Conservation (phyloP, 2,329 filamentous ascomycete species). For the Celoporthe dispersa region DNA sequence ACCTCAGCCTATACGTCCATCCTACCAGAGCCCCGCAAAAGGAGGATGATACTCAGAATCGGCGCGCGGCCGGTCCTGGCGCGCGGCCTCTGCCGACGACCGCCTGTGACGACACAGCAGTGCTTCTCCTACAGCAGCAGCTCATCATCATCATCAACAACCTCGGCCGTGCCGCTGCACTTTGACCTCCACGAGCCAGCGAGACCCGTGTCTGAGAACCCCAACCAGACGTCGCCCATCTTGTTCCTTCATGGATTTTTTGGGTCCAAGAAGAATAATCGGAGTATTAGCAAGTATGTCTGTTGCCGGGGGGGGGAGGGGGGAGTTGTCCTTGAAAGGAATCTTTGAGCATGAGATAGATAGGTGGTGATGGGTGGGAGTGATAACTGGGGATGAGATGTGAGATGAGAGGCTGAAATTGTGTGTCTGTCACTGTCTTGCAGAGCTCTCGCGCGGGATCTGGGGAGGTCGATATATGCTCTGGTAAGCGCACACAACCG, state of each 20-base stretch:
- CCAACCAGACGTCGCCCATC: constrained; percentile 61
- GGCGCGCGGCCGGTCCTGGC: constrained; percentile 24
- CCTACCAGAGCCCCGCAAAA: neutral
- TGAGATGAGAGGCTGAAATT: constrained; percentile 5
- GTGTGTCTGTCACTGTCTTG: constrained; percentile 21
- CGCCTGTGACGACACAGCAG: constrained; percentile 11
- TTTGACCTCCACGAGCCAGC: constrained; percentile 70
- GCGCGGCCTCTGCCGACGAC: constrained; percentile 11
- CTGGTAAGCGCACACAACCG: constrained; percentile 62
- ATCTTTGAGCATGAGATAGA: too few species aligned
- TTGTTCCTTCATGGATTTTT: constrained; percentile 92
- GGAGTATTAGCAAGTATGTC: constrained; percentile 84
- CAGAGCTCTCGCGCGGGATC: constrained; percentile 79
- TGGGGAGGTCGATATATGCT: constrained; percentile 80
- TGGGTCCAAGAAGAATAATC: constrained; percentile 93
- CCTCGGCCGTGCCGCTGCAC: constrained; percentile 48
- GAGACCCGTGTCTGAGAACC: constrained; percentile 46
- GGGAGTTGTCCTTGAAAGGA: too few species aligned
- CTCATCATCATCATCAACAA: constrained; percentile 15
- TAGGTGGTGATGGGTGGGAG: too few species aligned
- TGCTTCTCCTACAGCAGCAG: constrained; percentile 18
- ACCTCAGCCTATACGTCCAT: neutral
- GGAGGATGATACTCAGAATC: constrained; percentile 23
- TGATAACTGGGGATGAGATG: neutral
- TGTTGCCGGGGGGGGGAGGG: neutral